Evolutionary conservation across 1,284 basidiomycete genomes (phyloP).

Genomic region (Uromyces viciae-fabae): DNA sequence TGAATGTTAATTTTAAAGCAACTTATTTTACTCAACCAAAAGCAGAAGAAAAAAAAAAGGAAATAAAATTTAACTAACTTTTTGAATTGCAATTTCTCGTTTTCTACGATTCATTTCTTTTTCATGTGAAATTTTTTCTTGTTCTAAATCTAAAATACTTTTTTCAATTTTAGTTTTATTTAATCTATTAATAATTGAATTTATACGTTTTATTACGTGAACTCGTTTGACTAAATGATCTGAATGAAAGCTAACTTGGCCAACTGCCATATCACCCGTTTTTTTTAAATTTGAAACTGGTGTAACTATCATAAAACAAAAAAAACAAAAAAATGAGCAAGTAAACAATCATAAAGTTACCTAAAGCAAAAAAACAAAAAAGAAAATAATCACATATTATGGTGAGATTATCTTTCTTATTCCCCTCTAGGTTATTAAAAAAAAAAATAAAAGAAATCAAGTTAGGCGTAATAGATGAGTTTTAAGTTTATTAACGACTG

Average conservation of each 20-base stretch:
- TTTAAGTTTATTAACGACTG: too few relatives aligned
- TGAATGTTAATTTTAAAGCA: not conserved
- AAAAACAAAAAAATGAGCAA: not conserved
- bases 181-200: conserved; percentile 82
- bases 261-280: conserved; percentile 93
- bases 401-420: conserved; percentile 90
- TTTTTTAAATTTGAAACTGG: conserved; percentile 61
- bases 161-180: conserved; percentile 79
- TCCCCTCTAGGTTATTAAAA: conserved; percentile 59
- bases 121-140: conserved; percentile 31
- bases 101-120: conserved; percentile 31
- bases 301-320: conserved; percentile 6
- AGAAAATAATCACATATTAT: conserved; percentile 78
- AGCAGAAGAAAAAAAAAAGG: not conserved
- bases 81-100: conserved; percentile 26
- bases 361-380: not conserved
- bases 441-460: not conserved
- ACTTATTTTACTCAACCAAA: not conserved
- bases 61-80: not conserved
- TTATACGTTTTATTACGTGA: conserved; percentile 75
- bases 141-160: conserved; percentile 6
- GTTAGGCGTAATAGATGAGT: too few relatives aligned
- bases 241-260: conserved; percentile 87
- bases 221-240: conserved; percentile 75
- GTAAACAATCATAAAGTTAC: too few relatives aligned